Percentiles rank a stretch among this genome's conserved stretches.
Evolutionary conservation across 1,284 basidiomycete genomes (phyloP).

Genomic region (Cryptococcus hybrid): DNA sequence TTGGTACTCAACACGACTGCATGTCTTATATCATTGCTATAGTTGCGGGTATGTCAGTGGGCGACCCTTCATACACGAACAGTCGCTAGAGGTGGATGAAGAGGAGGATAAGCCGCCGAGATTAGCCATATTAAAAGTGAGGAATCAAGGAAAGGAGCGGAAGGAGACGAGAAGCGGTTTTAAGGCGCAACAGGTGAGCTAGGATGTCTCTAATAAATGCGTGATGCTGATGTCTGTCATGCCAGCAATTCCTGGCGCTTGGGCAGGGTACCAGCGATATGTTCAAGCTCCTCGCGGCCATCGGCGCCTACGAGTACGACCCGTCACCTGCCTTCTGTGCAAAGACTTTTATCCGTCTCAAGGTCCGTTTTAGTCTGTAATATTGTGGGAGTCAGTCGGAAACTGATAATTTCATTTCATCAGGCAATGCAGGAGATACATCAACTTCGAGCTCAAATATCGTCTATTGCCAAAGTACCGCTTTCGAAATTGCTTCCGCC

Average conservation of each 20-base stretch:
- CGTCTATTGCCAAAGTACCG: constrained; percentile 67
- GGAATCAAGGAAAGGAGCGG: constrained; percentile 61
- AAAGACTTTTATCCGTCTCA: constrained; percentile 86
- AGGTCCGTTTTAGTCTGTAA: constrained; percentile 57
- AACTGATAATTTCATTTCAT: neutral
- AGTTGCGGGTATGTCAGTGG: constrained; percentile 89
- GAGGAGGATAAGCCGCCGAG: constrained; percentile 41
- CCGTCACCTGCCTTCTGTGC: constrained; percentile 77
- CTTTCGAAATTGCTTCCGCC: constrained; percentile 69
- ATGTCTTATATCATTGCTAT: constrained; percentile 88
- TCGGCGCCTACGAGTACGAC: constrained; percentile 94
- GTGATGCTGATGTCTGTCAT: constrained; percentile 7
- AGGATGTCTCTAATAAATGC: neutral
- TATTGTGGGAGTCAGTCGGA: neutral
- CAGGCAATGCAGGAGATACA: constrained; percentile 99
- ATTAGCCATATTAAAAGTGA: constrained; percentile 18
- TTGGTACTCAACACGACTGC: constrained; percentile 87
- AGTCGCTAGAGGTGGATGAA: constrained; percentile 57
- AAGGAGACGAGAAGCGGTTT: constrained; percentile 68
- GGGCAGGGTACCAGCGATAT: constrained; percentile 85
- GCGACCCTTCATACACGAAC: constrained; percentile 90
- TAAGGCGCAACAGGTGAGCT: constrained; percentile 71
- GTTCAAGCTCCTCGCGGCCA: constrained; percentile 83
- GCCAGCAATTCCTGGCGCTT: constrained; percentile 70
- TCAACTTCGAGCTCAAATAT: constrained; percentile 90